Conservation (phyloP, 306 rosid genomes). For the Albizia julibrissin region DNA sequence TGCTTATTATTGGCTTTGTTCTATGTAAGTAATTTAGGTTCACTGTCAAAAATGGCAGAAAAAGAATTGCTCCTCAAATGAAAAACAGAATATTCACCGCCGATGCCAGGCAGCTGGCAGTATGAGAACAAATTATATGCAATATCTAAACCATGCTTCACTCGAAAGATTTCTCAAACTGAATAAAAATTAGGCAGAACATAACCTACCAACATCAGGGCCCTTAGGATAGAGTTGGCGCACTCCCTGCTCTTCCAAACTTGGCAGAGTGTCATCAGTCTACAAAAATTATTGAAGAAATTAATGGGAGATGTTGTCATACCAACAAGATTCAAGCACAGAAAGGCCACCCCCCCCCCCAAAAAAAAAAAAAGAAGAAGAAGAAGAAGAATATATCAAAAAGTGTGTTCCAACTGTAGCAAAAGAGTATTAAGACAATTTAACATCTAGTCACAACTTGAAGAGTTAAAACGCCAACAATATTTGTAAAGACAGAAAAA, state of each 20-base stretch:
- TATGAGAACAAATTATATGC: neutral
- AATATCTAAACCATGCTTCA: no score
- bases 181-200: conserved; percentile 7
- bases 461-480: neutral
- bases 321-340: neutral
- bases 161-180: neutral
- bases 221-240: conserved; percentile 83
- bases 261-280: conserved; percentile 80
- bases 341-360: no score
- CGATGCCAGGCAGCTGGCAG: neutral
- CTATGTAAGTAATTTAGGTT: conserved; percentile 3
- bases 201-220: conserved; percentile 67
- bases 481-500: neutral
- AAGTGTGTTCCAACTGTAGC: neutral
- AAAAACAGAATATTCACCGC: neutral
- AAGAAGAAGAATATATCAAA: neutral
- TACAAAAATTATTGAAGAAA: conserved; percentile 33
- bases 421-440: neutral
- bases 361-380: no score
- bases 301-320: neutral
- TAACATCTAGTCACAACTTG: conserved; percentile 9
- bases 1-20: neutral
- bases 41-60: neutral
- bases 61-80: neutral
- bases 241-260: conserved; percentile 93